Evolutionary conservation across 805 yeast genomes (phyloP).

Genomic region (Suhomyces sp.): DNA sequence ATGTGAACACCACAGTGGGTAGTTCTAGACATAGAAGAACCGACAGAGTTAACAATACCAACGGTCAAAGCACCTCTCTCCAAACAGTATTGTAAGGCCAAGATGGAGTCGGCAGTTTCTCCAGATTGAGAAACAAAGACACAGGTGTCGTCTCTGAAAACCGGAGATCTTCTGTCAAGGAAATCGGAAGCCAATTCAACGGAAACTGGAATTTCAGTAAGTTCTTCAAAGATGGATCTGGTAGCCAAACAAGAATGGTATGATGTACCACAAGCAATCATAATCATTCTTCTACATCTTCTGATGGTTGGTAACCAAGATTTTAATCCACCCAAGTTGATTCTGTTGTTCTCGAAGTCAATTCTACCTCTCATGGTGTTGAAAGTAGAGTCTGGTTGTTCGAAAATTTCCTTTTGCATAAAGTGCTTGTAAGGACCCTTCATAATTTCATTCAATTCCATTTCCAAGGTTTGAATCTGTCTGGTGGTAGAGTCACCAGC

Average conservation of each 20-base stretch:
- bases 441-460: conserved; percentile 97
- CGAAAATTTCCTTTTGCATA: conserved; percentile 98
- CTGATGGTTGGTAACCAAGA: conserved; percentile 83
- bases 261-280: conserved; percentile 99
- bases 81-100: conserved; percentile 91
- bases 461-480: conserved; percentile 92
- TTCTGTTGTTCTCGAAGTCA: conserved; percentile 76
- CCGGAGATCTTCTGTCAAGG: conserved; percentile 93
- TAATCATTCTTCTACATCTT: conserved; percentile 90
- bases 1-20: conserved; percentile 99
- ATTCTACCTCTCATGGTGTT: conserved; percentile 99
- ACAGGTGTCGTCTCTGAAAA: conserved; percentile 96
- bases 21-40: conserved; percentile 93
- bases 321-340: conserved; percentile 88
- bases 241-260: conserved; percentile 98
- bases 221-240: conserved; percentile 92
- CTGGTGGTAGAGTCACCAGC: conserved; percentile 91
- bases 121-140: conserved; percentile 98
- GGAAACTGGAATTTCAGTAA: conserved; percentile 90
- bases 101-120: conserved; percentile 96
- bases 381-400: conserved; percentile 97
- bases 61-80: conserved; percentile 97
- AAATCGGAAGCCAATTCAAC: conserved; percentile 95
- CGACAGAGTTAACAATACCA: conserved; percentile 97
- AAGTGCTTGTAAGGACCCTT: conserved; percentile 95